These are phyloP conservation scores for Rhodotorula glutinis DNA, from an alignment of 1,284 basidiomycete species.

Conservation along the genomic window DNA sequence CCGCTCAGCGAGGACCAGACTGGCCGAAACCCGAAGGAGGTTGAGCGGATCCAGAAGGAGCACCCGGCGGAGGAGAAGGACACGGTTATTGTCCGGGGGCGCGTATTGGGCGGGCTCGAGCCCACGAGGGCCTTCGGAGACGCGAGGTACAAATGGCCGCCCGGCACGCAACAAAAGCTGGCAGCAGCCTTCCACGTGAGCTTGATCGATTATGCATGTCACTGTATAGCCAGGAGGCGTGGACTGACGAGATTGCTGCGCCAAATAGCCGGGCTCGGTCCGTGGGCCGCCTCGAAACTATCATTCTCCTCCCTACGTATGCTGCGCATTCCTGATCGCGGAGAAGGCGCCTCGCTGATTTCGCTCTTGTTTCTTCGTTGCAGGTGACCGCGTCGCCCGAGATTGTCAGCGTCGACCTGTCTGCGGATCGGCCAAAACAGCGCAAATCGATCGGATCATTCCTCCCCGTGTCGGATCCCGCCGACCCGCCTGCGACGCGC, in stretches of 20 bases:
- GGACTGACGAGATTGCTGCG: neutral
- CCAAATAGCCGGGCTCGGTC: slow-evolving; percentile 30
- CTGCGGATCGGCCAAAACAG: slow-evolving; percentile 9
- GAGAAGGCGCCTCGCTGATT: too few species aligned
- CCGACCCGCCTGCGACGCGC: slow-evolving; percentile 46
- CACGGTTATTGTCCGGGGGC: slow-evolving; percentile 77
- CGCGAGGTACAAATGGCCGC: slow-evolving; percentile 78
- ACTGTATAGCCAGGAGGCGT: too few species aligned
- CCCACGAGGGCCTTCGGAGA: slow-evolving; percentile 78
- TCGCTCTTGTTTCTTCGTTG: too few species aligned
- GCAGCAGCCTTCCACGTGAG: slow-evolving; percentile 47
- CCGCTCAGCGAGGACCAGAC: slow-evolving; percentile 94
- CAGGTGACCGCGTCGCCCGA: slow-evolving; percentile 66
- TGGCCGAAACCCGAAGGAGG: slow-evolving; percentile 81
- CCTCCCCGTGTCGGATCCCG: slow-evolving; percentile 34
- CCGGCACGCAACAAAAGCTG: slow-evolving; percentile 48
- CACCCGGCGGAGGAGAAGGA: slow-evolving; percentile 79
- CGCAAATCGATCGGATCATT: slow-evolving; percentile 39
- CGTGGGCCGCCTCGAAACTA: slow-evolving; percentile 38
- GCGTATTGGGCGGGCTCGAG: slow-evolving; percentile 88
- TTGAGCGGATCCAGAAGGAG: slow-evolving; percentile 68
- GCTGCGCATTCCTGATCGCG: neutral
- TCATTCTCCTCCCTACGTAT: slow-evolving; percentile 90
- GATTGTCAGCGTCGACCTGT: slow-evolving; percentile 56
- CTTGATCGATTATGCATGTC: neutral